phyloP scores from a whole-genome alignment of 2,329 filamentous ascomycete genomes.

The Aspergillus carbonarius region DNA sequence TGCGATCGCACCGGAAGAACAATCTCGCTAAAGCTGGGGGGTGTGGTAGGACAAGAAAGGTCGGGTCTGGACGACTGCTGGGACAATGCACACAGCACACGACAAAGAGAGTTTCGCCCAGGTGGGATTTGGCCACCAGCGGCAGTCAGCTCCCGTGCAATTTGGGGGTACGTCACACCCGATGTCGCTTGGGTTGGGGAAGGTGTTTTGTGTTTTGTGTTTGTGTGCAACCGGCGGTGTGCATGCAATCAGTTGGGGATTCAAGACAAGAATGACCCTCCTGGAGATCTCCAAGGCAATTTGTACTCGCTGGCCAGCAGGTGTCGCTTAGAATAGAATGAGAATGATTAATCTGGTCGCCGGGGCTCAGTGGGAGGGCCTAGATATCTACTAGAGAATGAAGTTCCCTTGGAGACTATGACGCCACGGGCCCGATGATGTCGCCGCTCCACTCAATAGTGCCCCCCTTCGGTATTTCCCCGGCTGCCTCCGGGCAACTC shows the following conservation, averaged over 20 bases:
- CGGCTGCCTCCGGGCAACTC: background rate
- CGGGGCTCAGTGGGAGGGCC: background rate
- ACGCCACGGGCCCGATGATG: slow-evolving; percentile 10
- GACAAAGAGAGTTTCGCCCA: background rate
- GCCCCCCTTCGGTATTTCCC: background rate
- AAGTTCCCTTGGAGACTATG: slow-evolving; percentile 10
- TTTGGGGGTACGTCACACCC: slow-evolving; percentile 1
- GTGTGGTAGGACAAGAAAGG: background rate
- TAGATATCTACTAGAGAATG: slow-evolving; percentile 2
- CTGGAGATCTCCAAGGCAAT: background rate
- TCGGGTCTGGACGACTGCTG: background rate
- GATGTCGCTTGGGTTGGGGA: background rate
- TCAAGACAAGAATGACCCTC: background rate
- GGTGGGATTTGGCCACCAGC: slow-evolving; percentile 1
- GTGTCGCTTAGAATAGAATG: background rate
- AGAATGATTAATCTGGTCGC: background rate
- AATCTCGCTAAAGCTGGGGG: background rate
- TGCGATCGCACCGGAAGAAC: background rate
- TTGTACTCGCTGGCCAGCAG: background rate
- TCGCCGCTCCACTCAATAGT: slow-evolving; percentile 10
- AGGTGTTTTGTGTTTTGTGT: background rate
- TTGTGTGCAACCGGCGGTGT: background rate
- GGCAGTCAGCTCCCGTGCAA: background rate
- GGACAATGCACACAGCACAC: background rate
- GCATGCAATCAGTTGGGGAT: background rate